A percentile compares a stretch with the other conserved stretches of the same genome.
phyloP scores from a whole-genome alignment of 2,329 filamentous ascomycete species.

The Xylaria hypoxylon region DNA sequence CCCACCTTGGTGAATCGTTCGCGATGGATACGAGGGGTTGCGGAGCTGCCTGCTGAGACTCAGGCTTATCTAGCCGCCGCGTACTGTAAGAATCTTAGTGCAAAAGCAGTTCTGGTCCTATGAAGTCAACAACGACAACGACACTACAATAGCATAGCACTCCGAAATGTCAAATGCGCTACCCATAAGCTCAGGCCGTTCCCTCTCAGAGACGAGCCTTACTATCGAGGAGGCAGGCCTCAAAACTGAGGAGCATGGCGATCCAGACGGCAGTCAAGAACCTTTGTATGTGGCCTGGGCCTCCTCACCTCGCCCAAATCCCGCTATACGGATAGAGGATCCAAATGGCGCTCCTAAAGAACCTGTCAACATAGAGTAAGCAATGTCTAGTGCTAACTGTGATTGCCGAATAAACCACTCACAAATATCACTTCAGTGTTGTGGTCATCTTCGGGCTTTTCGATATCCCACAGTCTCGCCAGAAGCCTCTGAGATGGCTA shows the following conservation, averaged over 20 bases:
- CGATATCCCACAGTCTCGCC: neutral
- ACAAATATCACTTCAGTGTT: neutral
- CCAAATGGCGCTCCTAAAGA: neutral
- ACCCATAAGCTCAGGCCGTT: neutral
- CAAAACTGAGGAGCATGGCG: neutral
- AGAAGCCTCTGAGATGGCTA: constrained; percentile 13
- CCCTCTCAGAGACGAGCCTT: neutral
- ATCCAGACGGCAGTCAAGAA: neutral
- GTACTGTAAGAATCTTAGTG: neutral
- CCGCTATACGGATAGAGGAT: neutral
- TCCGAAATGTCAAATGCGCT: neutral
- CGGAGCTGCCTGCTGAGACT: neutral
- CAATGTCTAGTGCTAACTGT: neutral
- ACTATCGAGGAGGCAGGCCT: neutral
- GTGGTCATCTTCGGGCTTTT: constrained; percentile 16
- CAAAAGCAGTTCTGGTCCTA: neutral
- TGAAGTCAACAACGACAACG: neutral
- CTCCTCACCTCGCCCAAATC: neutral
- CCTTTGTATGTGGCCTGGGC: constrained; percentile 15
- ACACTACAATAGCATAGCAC: neutral
- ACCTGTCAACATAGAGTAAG: constrained; percentile 9
- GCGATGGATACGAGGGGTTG: neutral
- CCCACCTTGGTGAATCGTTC: neutral
- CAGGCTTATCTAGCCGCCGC: neutral
- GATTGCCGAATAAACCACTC: neutral